Conservation (phyloP, 345 rosid genomes). For the Draba incana region DNA sequence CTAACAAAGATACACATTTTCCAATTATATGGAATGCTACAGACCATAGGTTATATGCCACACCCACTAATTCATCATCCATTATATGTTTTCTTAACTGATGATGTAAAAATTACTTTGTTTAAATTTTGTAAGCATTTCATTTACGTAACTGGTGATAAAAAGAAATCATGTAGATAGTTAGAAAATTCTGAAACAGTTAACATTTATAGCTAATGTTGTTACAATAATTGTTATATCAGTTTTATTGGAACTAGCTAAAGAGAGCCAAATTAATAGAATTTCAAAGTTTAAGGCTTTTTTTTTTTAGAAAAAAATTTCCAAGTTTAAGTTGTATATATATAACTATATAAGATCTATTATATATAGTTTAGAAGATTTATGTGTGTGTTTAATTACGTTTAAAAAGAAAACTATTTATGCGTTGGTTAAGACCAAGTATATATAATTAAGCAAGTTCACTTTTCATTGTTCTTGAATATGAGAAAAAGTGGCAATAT, state of each 20-base stretch:
- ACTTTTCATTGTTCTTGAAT: slow-evolving; percentile 22
- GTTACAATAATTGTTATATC: no score
- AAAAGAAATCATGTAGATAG: no score
- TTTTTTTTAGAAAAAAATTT: no score
- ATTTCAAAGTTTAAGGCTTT: no score
- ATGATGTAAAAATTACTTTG: background rate
- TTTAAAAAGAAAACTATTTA: background rate
- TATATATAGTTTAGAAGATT: no score
- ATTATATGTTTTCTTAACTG: background rate
- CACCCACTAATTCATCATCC: slow-evolving; percentile 20
- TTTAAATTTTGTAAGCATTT: background rate
- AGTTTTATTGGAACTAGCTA: no score
- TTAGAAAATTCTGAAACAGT: no score
- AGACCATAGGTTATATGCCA: slow-evolving; percentile 25
- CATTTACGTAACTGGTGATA: background rate
- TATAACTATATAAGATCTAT: no score
- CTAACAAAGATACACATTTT: slow-evolving; percentile 34
- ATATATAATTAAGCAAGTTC: slow-evolving; percentile 1
- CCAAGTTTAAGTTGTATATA: no score
- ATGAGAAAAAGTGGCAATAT: slow-evolving; percentile 30
- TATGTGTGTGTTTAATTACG: background rate
- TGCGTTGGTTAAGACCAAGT: background rate
- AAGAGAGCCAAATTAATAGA: no score
- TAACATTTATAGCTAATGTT: no score
- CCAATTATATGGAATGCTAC: slow-evolving; percentile 24